Conservation (phyloP, 2,329 filamentous ascomycete genomes). For the Myriosclerotinia duriaeana region DNA sequence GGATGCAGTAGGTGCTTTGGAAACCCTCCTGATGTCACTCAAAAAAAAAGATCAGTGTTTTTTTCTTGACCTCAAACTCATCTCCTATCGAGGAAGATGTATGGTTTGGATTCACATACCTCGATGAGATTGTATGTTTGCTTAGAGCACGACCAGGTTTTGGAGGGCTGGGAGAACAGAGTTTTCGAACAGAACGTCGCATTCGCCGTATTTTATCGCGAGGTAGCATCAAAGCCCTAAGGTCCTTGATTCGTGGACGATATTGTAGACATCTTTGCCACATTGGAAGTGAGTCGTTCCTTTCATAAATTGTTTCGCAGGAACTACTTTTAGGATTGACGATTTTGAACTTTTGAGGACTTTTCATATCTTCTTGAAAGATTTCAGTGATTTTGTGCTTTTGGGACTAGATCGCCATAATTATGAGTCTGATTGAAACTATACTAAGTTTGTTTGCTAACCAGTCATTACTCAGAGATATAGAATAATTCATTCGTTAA, state of each 20-base stretch:
- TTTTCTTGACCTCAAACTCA: not conserved
- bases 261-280: conserved; percentile 10
- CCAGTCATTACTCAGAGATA: not conserved
- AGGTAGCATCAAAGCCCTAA: not conserved
- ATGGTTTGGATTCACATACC: not conserved
- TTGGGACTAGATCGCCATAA: not conserved
- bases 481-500: not conserved
- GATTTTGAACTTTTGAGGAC: conserved; percentile 3
- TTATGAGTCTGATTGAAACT: not conserved
- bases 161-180: not conserved
- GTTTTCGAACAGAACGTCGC: not conserved
- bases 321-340: not conserved
- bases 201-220: not conserved
- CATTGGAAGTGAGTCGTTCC: not conserved
- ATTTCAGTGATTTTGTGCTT: not conserved
- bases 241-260: conserved; percentile 3
- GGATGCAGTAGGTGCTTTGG: not conserved
- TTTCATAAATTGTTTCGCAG: not conserved
- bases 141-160: not conserved
- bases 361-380: not conserved
- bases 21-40: not conserved
- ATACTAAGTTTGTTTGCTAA: not conserved
- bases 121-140: not conserved
- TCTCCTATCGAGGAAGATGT: not conserved
- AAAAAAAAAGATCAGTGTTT: not conserved